Percentiles rank a stretch among this genome's conserved stretches.
Evolutionary conservation across 2,329 filamentous ascomycete genomes (phyloP).

Genomic region (Fusarium sp.): DNA sequence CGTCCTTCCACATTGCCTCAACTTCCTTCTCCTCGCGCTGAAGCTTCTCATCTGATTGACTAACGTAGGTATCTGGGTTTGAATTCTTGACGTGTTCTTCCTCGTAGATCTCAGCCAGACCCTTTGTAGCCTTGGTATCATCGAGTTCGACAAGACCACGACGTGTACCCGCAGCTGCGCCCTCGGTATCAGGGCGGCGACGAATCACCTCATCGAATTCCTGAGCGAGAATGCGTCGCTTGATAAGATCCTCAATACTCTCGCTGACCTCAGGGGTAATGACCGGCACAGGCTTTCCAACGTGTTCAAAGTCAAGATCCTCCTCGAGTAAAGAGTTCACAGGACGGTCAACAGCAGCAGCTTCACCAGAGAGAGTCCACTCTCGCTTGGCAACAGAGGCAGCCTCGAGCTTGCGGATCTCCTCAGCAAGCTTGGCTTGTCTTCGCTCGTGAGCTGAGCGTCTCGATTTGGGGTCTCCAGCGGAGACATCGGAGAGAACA

Average conservation of each 20-base stretch:
- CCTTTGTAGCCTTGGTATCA: constrained; percentile 87
- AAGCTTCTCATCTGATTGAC: constrained; percentile 84
- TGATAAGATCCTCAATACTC: constrained; percentile 92
- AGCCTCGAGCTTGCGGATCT: constrained; percentile 91
- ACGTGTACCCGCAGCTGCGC: constrained; percentile 69
- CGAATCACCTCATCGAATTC: constrained; percentile 94
- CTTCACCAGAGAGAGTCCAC: constrained; percentile 93
- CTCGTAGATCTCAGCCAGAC: constrained; percentile 93
- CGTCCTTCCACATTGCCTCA: constrained; percentile 82
- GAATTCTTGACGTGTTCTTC: constrained; percentile 85
- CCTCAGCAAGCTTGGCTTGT: constrained; percentile 86
- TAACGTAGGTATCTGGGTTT: constrained; percentile 83
- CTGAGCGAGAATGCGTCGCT: constrained; percentile 87
- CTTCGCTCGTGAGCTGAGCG: constrained; percentile 87
- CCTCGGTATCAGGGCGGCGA: constrained; percentile 80
- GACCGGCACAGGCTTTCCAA: constrained; percentile 93
- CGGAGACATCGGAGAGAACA: constrained; percentile 73
- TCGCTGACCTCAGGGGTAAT: constrained; percentile 93
- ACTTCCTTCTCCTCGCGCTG: constrained; percentile 87
- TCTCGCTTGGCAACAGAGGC: constrained; percentile 89
- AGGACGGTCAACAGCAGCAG: constrained; percentile 82
- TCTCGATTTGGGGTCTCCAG: constrained; percentile 77
- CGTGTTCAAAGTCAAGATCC: constrained; percentile 94
- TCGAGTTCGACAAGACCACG: constrained; percentile 84
- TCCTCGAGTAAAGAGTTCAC: constrained; percentile 93